phyloP scores from a whole-genome alignment of 768 basidiomycete species.

The Steccherinum ochraceum region DNA sequence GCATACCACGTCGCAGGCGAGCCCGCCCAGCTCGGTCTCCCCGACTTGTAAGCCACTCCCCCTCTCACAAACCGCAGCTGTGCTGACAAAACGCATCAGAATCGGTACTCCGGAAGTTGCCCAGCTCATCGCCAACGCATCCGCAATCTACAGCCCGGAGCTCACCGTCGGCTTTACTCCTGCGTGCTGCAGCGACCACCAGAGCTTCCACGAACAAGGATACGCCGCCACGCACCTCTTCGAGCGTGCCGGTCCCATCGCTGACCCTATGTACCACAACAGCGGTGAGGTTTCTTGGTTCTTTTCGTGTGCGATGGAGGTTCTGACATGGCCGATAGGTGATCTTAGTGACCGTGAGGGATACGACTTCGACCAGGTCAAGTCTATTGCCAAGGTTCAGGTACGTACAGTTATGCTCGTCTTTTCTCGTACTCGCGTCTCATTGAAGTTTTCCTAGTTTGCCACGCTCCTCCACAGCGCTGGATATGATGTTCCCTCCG shows the following conservation, averaged over 20 bases:
- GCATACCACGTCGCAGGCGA: conserved; percentile 77
- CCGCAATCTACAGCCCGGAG: conserved; percentile 77
- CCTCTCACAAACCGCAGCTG: background rate
- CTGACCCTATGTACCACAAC: conserved; percentile 87
- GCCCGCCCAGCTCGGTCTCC: conserved; percentile 78
- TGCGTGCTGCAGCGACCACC: conserved; percentile 87
- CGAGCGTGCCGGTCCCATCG: conserved; percentile 80
- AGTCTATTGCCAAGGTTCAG: conserved; percentile 83
- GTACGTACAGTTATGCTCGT: conserved; percentile 26
- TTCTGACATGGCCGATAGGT: too few relatives aligned
- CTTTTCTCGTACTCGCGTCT: background rate
- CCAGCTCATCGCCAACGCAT: conserved; percentile 68
- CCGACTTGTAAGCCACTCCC: conserved; percentile 46
- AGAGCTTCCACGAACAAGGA: conserved; percentile 80
- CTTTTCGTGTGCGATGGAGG: background rate
- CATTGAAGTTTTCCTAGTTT: conserved; percentile 36
- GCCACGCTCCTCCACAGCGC: conserved; percentile 66
- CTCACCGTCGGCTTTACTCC: conserved; percentile 61
- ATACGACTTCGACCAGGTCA: conserved; percentile 79
- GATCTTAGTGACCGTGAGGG: conserved; percentile 76
- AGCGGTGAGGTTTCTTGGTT: conserved; percentile 47
- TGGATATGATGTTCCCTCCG: conserved; percentile 39
- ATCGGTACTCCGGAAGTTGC: conserved; percentile 76
- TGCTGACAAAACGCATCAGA: conserved; percentile 30
- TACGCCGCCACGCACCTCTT: conserved; percentile 86